These are phyloP conservation scores for Piper betle DNA, from an alignment of 164 flowering plant species.

Conservation along the genomic window DNA sequence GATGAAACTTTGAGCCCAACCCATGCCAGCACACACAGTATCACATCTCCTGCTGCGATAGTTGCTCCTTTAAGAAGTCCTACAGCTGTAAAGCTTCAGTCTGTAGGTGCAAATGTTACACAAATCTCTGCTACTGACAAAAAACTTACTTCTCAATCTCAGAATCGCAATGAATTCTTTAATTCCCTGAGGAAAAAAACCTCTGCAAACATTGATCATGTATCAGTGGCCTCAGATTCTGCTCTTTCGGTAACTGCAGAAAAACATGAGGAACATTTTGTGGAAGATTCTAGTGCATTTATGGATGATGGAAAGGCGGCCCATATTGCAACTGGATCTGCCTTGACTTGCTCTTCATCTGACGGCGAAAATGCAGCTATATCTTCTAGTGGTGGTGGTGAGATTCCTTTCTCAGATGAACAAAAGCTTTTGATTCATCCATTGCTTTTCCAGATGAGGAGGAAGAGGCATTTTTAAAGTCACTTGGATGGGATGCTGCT, in stretches of 20 bases:
- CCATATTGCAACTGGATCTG: slow-evolving; percentile 4
- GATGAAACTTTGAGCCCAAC: slow-evolving; percentile 44
- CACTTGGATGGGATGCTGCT: slow-evolving; percentile 90
- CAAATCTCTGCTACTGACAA: slow-evolving; percentile 28
- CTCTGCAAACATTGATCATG: slow-evolving; percentile 10
- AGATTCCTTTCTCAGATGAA: slow-evolving; percentile 7
- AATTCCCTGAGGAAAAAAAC: slow-evolving; percentile 66
- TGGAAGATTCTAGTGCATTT: slow-evolving; percentile 7
- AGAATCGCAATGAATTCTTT: slow-evolving; percentile 76
- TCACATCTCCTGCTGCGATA: slow-evolving; percentile 23
- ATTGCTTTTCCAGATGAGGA: slow-evolving; percentile 43
- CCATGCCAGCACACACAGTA: slow-evolving; percentile 19
- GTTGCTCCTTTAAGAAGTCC: slow-evolving; percentile 24
- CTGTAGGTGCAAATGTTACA: slow-evolving; percentile 21
- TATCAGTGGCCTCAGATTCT: slow-evolving; percentile 21
- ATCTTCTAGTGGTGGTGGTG: slow-evolving; percentile 21
- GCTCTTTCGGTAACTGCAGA: slow-evolving; percentile 20
- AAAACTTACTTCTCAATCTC: slow-evolving; percentile 47
- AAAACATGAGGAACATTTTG: slow-evolving; percentile 13
- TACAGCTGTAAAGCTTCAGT: slow-evolving; percentile 21
- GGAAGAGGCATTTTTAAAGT: slow-evolving; percentile 68
- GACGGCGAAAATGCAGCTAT: slow-evolving; percentile 12
- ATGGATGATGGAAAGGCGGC: slow-evolving; percentile 13
- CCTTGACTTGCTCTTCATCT: slow-evolving; percentile 10
- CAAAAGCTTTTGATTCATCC: slow-evolving; percentile 4